Evolutionary conservation across 2,329 filamentous ascomycete genomes (phyloP).

Genomic region (Venturia effusa): DNA sequence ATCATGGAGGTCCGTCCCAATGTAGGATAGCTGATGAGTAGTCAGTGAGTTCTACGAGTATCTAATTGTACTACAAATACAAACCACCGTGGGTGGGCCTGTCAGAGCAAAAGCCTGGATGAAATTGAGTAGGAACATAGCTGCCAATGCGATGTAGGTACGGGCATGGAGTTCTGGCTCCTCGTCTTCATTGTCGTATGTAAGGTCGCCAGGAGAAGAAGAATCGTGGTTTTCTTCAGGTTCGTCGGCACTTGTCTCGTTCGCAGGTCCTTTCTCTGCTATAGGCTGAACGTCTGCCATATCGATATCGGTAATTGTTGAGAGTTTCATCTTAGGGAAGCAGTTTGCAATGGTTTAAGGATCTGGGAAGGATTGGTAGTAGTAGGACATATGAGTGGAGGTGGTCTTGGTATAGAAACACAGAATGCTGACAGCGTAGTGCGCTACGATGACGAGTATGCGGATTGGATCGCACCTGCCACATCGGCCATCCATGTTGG

Average conservation of each 20-base stretch:
- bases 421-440: background rate
- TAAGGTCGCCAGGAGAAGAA: background rate
- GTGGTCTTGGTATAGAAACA: background rate
- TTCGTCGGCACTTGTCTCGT: background rate
- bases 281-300: background rate
- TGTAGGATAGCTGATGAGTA: slow-evolving; percentile 1
- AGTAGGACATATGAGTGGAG: too few relatives aligned
- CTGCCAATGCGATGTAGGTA: slow-evolving; percentile 6
- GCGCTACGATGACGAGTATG: background rate
- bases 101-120: slow-evolving; percentile 7
- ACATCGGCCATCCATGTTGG: background rate
- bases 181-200: slow-evolving; percentile 6
- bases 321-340: background rate
- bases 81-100: slow-evolving; percentile 9
- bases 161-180: slow-evolving; percentile 4
- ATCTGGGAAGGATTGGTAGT: background rate
- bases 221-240: background rate
- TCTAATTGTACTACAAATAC: background rate
- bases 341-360: background rate
- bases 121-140: slow-evolving; percentile 8
- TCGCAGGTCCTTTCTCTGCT: background rate
- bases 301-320: background rate
- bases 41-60: background rate
- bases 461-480: background rate
- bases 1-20: background rate